Base-by-base conservation (phyloP, 805 yeast genomes). In the Spathaspora passalidarum region DNA sequence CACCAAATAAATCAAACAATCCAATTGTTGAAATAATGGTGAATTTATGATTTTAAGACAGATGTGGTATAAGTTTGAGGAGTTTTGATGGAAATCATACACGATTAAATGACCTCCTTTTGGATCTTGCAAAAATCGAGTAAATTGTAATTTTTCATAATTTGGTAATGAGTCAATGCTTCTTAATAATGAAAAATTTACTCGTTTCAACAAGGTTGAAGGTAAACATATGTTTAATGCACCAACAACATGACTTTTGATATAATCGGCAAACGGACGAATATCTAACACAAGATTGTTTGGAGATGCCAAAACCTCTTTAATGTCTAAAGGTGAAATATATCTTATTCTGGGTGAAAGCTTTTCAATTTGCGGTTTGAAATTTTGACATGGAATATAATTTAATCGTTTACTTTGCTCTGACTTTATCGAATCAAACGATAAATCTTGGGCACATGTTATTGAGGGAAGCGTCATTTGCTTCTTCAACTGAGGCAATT, bases 221-320 rank as follows among this genome's bases (percentile, higher is more conserved):
- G 98, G 97, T 11, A 91, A 66, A 62, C 96, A 88, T 32, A 92
- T 76, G 60, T 88, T 88, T 38, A 88, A 69, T 0, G 97, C 78
- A 36, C 76, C 70, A 3, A 55, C 56, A 10, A 92, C 63, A 50
- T 84, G 89, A 2, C 73, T 59, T 48, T 72, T 76, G 37, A 82
- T 75, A 59, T 70, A 88, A 47, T 87, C 92, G 19, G 86, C 82
- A 59, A 82, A 88, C 0, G 97, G 88, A 45, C 98, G 70, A 9
- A 86, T 83, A 60, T 91, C 98, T 13, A 89, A 68, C 2, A 86
- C 56, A n/a, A 88, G 39, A 50, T 32, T 35, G 10, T 29, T 26
- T 16, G 10, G 3, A 6, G 4, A 5, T 10, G 9, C 6, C 17
- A 22, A 13, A 14, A 41, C 7, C 17, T 36, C 32, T 2, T 38